Conservation (phyloP, 352 stramenopile species). For the Phytophthora pini region DNA sequence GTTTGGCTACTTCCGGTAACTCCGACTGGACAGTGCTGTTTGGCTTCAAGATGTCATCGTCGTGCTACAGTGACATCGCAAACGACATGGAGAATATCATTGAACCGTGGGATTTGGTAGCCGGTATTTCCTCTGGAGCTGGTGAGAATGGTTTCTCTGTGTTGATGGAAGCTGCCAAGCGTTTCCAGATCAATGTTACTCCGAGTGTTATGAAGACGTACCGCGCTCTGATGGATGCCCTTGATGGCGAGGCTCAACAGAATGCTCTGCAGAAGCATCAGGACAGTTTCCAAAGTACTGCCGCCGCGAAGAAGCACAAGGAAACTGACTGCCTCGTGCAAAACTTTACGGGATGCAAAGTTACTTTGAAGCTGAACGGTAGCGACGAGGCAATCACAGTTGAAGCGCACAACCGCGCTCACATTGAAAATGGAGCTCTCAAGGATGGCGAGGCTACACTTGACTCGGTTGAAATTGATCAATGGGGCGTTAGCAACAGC, state of each 20-base stretch:
- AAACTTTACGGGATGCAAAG: constrained; percentile 73
- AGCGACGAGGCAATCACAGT: constrained; percentile 52
- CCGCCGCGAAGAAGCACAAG: constrained; percentile 47
- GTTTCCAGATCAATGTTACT: constrained; percentile 82
- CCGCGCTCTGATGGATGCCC: constrained; percentile 76
- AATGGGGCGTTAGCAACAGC: constrained; percentile 57
- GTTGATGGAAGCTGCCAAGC: constrained; percentile 67
- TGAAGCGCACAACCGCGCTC: constrained; percentile 51
- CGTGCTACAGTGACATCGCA: constrained; percentile 74
- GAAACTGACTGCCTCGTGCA: constrained; percentile 67
- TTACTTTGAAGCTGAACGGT: constrained; percentile 59
- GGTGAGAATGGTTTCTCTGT: constrained; percentile 71
- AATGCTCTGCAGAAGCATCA: constrained; percentile 72
- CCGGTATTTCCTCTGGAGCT: constrained; percentile 55
- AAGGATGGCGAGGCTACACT: constrained; percentile 51
- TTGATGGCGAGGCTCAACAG: constrained; percentile 68
- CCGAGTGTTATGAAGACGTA: constrained; percentile 80
- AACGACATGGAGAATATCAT: constrained; percentile 79
- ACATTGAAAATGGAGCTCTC: constrained; percentile 49
- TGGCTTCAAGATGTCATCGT: constrained; percentile 70
- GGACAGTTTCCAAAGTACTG: constrained; percentile 52
- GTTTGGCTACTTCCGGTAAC: constrained; percentile 57
- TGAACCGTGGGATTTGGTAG: constrained; percentile 72
- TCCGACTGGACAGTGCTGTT: constrained; percentile 70
- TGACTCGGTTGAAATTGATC: constrained; percentile 59